These are phyloP conservation scores for Solanum etuberosum DNA, from an alignment of 257 asterid species.

Conservation along the genomic window DNA sequence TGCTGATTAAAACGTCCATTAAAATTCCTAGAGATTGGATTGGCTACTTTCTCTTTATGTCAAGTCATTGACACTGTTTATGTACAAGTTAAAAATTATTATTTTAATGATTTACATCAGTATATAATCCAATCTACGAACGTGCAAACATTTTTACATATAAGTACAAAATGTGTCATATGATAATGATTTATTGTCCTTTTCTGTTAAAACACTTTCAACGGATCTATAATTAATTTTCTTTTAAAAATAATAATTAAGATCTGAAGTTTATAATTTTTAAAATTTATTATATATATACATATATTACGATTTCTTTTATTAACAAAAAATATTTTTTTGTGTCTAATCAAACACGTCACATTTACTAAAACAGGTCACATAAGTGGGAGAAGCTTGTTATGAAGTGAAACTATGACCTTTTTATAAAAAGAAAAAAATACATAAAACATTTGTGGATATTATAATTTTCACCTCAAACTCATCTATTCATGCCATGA, in stretches of 20 bases:
- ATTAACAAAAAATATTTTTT: too few species aligned
- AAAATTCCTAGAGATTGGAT: neutral
- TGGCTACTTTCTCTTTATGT: neutral
- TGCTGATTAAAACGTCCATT: neutral
- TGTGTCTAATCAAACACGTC: neutral
- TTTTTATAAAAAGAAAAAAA: neutral
- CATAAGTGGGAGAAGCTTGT: neutral
- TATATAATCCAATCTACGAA: neutral
- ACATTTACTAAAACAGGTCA: neutral
- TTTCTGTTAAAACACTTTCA: neutral
- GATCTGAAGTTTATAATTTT: neutral
- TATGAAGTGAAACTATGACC: neutral
- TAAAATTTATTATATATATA: too few species aligned
- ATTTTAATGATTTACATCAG: neutral
- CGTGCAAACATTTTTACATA: neutral
- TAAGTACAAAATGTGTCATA: neutral
- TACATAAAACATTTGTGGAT: neutral
- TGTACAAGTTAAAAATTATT: neutral
- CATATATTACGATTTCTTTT: too few species aligned
- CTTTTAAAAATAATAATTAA: rapidly evolving
- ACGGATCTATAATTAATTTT: neutral
- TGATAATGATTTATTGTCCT: neutral
- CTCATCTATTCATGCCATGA: neutral
- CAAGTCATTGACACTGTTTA: neutral
- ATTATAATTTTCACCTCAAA: neutral